Evolutionary conservation across 1,284 basidiomycete genomes (phyloP).

Genomic region (Inonotus obliquus): DNA sequence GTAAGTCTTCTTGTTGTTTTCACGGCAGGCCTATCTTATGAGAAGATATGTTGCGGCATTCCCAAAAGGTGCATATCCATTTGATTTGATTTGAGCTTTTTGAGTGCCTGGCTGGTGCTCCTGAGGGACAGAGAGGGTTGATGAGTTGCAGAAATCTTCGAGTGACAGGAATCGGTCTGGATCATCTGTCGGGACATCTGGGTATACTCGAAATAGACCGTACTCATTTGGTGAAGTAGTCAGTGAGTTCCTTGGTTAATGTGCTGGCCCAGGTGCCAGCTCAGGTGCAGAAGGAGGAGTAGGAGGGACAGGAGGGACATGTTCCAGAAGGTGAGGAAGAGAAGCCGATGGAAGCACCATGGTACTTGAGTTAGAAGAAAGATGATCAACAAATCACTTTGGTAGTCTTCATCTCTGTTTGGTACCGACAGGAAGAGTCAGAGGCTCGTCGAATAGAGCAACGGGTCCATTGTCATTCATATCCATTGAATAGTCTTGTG

Average conservation of each 20-base stretch:
- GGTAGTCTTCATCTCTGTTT: neutral
- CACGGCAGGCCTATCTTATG: conserved; percentile 22
- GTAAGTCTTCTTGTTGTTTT: conserved; percentile 23
- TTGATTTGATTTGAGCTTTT: neutral
- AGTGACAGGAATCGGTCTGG: neutral
- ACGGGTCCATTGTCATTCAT: neutral
- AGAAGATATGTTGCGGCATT: conserved; percentile 1
- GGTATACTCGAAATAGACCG: neutral
- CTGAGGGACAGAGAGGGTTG: neutral
- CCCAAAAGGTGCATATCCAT: conserved; percentile 1
- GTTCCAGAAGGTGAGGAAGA: neutral
- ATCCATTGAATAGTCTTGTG: neutral
- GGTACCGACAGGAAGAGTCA: neutral
- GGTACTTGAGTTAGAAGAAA: neutral
- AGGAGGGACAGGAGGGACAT: neutral
- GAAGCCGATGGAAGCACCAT: neutral
- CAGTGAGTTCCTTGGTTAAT: neutral
- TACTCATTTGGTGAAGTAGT: neutral
- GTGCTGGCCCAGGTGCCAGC: neutral
- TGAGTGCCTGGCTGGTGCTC: neutral
- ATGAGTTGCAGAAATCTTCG: neutral
- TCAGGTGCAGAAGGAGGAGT: neutral
- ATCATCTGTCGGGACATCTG: neutral
- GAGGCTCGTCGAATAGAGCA: neutral
- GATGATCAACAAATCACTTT: neutral